Evolutionary conservation across 108 stramenopile genomes (phyloP).

Genomic region (Cyclotella kingstonii): DNA sequence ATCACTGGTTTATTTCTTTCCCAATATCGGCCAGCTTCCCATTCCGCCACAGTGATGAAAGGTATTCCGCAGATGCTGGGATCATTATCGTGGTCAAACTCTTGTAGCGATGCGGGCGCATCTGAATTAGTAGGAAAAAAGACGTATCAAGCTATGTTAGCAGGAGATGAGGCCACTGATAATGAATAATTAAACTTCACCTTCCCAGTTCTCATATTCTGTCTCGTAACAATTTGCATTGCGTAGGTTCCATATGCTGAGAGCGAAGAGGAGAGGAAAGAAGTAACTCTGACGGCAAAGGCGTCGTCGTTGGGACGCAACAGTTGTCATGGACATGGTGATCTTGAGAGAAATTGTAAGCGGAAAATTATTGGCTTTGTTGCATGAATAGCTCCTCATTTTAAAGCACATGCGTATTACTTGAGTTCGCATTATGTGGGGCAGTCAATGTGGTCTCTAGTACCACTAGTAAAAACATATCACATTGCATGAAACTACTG

Average conservation of each 20-base stretch:
- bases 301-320: no score
- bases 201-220: constrained; percentile 16
- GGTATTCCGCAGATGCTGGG: constrained; percentile 29
- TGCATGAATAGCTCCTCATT: no score
- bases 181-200: background rate
- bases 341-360: no score
- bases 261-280: no score
- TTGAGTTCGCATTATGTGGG: no score
- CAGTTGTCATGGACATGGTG: no score
- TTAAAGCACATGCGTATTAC: no score
- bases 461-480: no score
- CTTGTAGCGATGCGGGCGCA: constrained; percentile 32
- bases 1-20: constrained; percentile 38
- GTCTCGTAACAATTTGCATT: constrained; percentile 9
- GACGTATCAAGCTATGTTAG: background rate
- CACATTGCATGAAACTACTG: no score
- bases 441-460: no score
- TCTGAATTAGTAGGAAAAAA: constrained; percentile 1
- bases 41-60: constrained; percentile 30
- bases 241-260: background rate
- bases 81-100: constrained; percentile 41
- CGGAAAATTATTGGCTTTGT: no score
- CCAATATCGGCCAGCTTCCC: constrained; percentile 36
- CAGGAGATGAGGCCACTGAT: background rate
- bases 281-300: no score